Evolutionary conservation across 345 rosid genomes (phyloP), one percentile per base, ranked within the genome.

Genomic region (Citrus medica): DNA sequence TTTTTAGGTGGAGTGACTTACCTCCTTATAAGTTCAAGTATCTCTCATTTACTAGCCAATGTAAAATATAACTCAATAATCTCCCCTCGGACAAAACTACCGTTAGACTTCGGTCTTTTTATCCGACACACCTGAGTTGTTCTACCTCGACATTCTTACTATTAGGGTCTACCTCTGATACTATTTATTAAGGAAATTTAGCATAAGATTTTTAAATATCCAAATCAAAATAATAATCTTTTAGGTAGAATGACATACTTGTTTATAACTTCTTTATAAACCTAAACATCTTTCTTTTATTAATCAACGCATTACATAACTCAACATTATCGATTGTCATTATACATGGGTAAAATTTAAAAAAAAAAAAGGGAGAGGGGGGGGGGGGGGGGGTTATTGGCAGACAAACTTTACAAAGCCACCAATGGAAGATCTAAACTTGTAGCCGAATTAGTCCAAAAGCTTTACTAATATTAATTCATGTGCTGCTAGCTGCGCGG

Each of bases 181-280:
- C 5, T 0, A 32, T 32, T 32, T 32, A 0, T 32, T 32, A 0
- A 4, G 0, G 0, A 0, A 4, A 32, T 4, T 32, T 32, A 32
- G 0, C 0, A 32, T 32, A 32, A 32, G 0, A 32, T 32, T 32
- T 32, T 32, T 32, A 32, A 0, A 0, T 32, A 3, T 32, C 0
- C 0, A 32, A 32, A 0, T 0, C 0, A 32, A 32, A 32, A 32
- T 0, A 32, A 0, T 32, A 32, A 0, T 4, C 0, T 32, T 32
- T 32, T 32, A 32, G 0, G 0, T 32, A 4, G 0, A 32, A 0
- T 32, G 5, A 32, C 0, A 0, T 32, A 32, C 32, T 30, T 30
- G 0, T 30, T 2, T 30, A 30, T 2, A 2, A 30, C 32, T 0
- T 32, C 0, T 32, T 32, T 32, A 32, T 4, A 32, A 32, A 32